Evolutionary conservation across 805 yeast genomes (phyloP).

Genomic region (Dipodascopsis uninucleata): DNA sequence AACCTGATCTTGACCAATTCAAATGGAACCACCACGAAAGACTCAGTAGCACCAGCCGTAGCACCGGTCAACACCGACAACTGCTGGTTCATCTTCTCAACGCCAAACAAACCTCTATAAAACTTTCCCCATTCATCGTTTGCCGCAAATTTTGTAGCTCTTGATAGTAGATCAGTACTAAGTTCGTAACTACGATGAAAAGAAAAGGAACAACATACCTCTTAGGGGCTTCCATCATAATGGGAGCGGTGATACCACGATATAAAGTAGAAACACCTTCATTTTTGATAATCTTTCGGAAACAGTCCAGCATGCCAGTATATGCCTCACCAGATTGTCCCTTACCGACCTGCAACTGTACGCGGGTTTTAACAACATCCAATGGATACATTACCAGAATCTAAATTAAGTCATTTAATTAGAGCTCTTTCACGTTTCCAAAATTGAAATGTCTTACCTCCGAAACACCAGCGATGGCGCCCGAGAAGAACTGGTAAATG

Average conservation of each 20-base stretch:
- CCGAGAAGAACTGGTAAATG: conserved; percentile 83
- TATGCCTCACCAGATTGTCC: conserved; percentile 54
- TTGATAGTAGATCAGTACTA: conserved; percentile 32
- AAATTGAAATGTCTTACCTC: conserved; percentile 49
- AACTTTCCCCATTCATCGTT: conserved; percentile 94
- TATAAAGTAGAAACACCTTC: conserved; percentile 85
- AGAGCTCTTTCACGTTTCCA: conserved; percentile 41
- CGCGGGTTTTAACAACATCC: conserved; percentile 87
- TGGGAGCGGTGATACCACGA: conserved; percentile 94
- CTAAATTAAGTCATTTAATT: conserved; percentile 34
- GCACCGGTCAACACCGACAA: conserved; percentile 93
- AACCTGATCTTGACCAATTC: conserved; percentile 92
- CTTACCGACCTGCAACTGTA: conserved; percentile 70
- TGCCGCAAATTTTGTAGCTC: conserved; percentile 98
- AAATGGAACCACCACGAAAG: conserved; percentile 96
- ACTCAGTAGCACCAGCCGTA: conserved; percentile 95
- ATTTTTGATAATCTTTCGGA: conserved; percentile 73
- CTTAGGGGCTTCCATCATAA: conserved; percentile 98
- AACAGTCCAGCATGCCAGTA: conserved; percentile 78
- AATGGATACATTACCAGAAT: conserved; percentile 86
- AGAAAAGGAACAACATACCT: conserved; percentile 3
- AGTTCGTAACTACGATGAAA: too few relatives aligned
- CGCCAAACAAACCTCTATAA: conserved; percentile 68
- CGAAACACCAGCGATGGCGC: conserved; percentile 95
- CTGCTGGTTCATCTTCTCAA: conserved; percentile 67